phyloP scores from a whole-genome alignment of 164 flowering plant genomes.

The Annona cherimola region DNA sequence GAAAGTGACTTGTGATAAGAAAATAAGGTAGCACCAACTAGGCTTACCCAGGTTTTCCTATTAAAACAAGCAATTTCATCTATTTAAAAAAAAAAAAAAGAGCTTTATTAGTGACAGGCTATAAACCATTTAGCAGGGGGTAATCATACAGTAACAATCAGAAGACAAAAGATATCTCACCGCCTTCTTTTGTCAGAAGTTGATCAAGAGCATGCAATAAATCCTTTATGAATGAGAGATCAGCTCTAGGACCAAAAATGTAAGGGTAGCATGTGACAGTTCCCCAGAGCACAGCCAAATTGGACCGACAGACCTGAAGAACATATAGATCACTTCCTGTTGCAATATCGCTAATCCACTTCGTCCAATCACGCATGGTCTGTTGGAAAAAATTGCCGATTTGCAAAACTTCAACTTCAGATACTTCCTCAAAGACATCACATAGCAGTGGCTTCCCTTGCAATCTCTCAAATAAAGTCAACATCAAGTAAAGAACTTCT shows the following conservation, averaged over 20 bases:
- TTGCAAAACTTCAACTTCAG: conserved; percentile 25
- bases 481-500: conserved; percentile 49
- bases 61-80: conserved; percentile 50
- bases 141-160: neutral
- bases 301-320: conserved; percentile 21
- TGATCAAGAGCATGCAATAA: conserved; percentile 53
- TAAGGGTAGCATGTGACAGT: conserved; percentile 47
- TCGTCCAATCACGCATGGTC: conserved; percentile 31
- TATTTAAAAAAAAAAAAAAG: conserved; percentile 9
- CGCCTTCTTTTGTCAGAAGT: conserved; percentile 36
- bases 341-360: conserved; percentile 24
- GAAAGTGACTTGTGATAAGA: conserved; percentile 35
- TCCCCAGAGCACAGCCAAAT: conserved; percentile 73
- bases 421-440: conserved; percentile 23
- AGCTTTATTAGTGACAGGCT: conserved; percentile 1
- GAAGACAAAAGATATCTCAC: conserved; percentile 29
- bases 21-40: conserved; percentile 65
- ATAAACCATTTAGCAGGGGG: neutral
- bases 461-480: conserved; percentile 46
- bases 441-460: conserved; percentile 19
- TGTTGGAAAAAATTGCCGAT: conserved; percentile 30
- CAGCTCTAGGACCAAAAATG: conserved; percentile 23
- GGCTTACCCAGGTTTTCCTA: conserved; percentile 53
- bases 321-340: conserved; percentile 15
- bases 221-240: conserved; percentile 37